Evolutionary conservation across 2,329 filamentous ascomycete species (phyloP), one percentile per base, ranked within the genome.

Genomic region (Penicillium concentricum): DNA sequence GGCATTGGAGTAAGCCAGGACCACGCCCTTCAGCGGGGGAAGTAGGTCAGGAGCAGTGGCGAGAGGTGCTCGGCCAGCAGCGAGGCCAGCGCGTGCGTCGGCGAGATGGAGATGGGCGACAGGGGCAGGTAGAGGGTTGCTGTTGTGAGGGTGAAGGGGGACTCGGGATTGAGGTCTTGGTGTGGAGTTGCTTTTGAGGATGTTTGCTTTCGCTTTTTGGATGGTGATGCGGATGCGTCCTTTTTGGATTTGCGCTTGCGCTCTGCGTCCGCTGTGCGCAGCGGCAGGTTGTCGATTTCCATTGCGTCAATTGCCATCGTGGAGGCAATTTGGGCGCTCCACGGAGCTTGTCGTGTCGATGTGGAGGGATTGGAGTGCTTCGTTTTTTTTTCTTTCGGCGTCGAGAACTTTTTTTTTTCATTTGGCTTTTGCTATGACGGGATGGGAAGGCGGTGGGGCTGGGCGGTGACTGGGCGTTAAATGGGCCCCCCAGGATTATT

Each of bases 91-190:
- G 84, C 81, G 62, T 81, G 77, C 22, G 76, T 73, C 46, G 83
- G 78, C 10, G 80, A 77, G 52, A 79, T 77, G 30, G 76, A 79
- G 56, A 84, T 80, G 22, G 85, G 83, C 38, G 84, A 81, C 53
- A 87, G 77, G 5, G 83, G 79, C 57, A 87, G 76, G 69, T 85
- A 87, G 66, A 96, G 84, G 2, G 92, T 92, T 41, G 91, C 84
- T 22, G 88, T 91, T 68, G 93, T 88, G 28, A 86, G 84, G 71
- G 87, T 86, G 76, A 96, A 93, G 16, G 92, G 89, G 43, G 88
- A 89, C 49, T 70, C 61, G 74, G 77, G 48, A 74, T 73, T 56
- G 76, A 62, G 61, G n/a, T 60, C 34, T 38, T 20, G 51, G 46
- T 65, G 57, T 43, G 60, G 59, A 30, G 61, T 42, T n/a, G 56